Evolutionary conservation across 176 grass and related monocot genomes (phyloP).

Genomic region (Ensete glaucum): DNA sequence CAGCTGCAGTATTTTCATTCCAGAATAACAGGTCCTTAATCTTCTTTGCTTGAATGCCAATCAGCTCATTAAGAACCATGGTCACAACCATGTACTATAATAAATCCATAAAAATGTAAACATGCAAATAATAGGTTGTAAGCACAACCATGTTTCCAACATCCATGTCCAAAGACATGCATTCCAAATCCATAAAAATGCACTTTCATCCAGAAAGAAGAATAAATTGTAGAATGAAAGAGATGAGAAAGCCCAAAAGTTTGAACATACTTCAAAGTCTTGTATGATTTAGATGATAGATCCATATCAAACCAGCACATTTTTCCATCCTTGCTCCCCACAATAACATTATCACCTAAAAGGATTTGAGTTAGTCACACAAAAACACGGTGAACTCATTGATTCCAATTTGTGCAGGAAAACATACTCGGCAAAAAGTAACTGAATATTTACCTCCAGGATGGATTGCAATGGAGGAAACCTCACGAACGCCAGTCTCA

Average conservation of each 20-base stretch:
- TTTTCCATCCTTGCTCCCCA: constrained; percentile 94
- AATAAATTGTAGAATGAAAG: neutral
- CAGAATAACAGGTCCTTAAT: too few species aligned
- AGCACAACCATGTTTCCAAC: too few species aligned
- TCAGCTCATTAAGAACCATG: too few species aligned
- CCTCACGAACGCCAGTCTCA: constrained; percentile 71
- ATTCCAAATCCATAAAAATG: too few species aligned
- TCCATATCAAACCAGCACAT: constrained; percentile 98
- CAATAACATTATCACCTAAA: constrained; percentile 92
- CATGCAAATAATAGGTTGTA: too few species aligned
- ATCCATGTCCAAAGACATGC: too few species aligned
- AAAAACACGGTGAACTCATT: neutral
- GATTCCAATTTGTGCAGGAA: neutral
- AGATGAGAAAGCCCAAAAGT: neutral
- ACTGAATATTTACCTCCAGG: constrained; percentile 55
- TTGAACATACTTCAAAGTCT: constrained; percentile 57
- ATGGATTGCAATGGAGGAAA: constrained; percentile 85
- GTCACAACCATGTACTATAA: too few species aligned
- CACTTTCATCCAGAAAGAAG: neutral
- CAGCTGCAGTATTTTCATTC: too few species aligned
- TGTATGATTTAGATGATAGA: constrained; percentile 68
- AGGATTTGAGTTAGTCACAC: neutral
- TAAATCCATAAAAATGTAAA: too few species aligned
- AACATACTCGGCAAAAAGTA: constrained; percentile 1
- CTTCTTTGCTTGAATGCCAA: too few species aligned